phyloP scores from a whole-genome alignment of 345 rosid genomes.

The Diplotaxis tenuifolia region DNA sequence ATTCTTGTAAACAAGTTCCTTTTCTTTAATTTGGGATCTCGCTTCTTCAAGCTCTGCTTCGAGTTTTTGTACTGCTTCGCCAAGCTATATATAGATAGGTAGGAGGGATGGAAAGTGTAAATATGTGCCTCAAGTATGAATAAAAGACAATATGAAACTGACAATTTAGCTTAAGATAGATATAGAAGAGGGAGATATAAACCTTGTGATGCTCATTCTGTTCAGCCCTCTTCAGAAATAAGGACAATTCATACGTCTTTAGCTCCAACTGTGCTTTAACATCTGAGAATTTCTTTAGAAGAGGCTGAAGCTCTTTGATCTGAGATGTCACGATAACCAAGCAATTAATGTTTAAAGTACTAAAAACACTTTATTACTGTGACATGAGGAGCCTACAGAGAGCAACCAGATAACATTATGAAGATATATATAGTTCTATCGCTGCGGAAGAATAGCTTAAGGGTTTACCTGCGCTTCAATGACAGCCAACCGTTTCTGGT shows the following conservation, averaged over 20 bases:
- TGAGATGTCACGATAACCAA: conserved; percentile 46
- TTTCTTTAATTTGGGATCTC: conserved; percentile 59
- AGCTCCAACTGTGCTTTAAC: conserved; percentile 78
- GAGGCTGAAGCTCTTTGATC: conserved; percentile 75
- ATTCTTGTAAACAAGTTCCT: conserved; percentile 55
- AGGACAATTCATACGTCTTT: conserved; percentile 78
- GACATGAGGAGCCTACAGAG: conserved; percentile 11
- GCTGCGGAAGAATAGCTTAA: not conserved
- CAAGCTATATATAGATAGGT: conserved; percentile 53
- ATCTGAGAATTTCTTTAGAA: conserved; percentile 66
- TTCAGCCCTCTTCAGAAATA: conserved; percentile 87
- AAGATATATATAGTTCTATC: not conserved
- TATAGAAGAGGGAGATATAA: conserved; percentile 23
- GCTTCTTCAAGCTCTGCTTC: conserved; percentile 81
- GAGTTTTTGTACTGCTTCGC: conserved; percentile 75
- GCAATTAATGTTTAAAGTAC: not conserved
- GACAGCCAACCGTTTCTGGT: conserved; percentile 66
- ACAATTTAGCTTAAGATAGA: not conserved
- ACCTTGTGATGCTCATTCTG: conserved; percentile 99
- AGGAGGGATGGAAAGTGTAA: conserved; percentile 10
- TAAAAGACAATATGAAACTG: not conserved
- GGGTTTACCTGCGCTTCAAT: conserved; percentile 72
- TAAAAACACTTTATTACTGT: conserved; percentile 4
- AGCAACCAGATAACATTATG: not conserved
- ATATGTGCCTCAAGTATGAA: not conserved